These are phyloP conservation scores for Coprinopsis sp. DNA, from an alignment of 768 basidiomycete species.

Conservation along the genomic window DNA sequence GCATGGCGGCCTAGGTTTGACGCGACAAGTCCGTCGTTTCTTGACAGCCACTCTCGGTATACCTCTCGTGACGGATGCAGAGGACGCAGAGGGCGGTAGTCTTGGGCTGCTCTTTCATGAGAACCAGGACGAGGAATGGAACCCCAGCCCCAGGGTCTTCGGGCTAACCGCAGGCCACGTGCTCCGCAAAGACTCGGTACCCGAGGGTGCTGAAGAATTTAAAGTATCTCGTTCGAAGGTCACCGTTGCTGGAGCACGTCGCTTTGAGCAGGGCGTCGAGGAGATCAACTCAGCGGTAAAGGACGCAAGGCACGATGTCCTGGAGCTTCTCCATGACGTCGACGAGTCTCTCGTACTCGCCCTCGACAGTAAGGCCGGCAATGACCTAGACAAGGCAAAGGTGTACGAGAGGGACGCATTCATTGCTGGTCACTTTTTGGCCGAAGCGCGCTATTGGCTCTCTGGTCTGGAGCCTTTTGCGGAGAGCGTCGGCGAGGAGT, in stretches of 20 bases:
- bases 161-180: conserved; percentile 10
- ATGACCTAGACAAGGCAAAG: too few species aligned
- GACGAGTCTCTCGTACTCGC: neutral
- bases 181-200: conserved; percentile 13
- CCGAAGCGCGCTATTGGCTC: neutral
- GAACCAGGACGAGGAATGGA: conserved; percentile 11
- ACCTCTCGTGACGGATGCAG: conserved; percentile 18
- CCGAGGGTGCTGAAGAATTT: conserved; percentile 13
- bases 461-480: neutral
- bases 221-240: conserved; percentile 15
- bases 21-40: conserved; percentile 16
- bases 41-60: conserved; percentile 26
- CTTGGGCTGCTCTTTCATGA: conserved; percentile 29
- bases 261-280: conserved; percentile 11
- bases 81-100: conserved; percentile 22
- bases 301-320: too few species aligned
- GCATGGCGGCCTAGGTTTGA: conserved; percentile 14
- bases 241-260: conserved; percentile 10
- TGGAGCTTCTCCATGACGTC: too few species aligned
- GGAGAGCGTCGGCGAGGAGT: neutral
- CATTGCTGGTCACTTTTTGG: neutral
- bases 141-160: conserved; percentile 11
- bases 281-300: neutral
- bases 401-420: neutral
- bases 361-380: neutral